Evolutionary conservation across 2,329 filamentous ascomycete species (phyloP).

Genomic region (Exophiala sp.): DNA sequence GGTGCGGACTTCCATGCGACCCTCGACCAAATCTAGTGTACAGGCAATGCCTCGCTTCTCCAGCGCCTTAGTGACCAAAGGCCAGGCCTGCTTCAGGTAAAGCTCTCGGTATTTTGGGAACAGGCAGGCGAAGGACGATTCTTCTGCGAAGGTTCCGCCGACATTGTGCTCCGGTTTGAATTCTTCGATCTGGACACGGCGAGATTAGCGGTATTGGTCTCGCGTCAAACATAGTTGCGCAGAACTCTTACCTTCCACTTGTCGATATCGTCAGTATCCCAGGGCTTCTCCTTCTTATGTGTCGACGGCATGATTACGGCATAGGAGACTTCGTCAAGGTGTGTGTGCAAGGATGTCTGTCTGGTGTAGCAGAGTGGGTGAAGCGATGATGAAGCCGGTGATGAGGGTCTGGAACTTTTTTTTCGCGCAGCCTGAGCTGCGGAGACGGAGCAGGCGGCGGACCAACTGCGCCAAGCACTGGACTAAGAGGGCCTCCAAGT

Average conservation of each 20-base stretch:
- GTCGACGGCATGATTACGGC: constrained; percentile 67
- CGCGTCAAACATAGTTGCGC: neutral
- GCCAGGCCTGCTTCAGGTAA: constrained; percentile 90
- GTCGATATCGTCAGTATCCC: constrained; percentile 95
- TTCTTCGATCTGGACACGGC: constrained; percentile 56
- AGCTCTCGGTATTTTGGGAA: constrained; percentile 97
- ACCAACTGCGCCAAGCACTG: neutral
- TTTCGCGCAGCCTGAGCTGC: too few relatives aligned
- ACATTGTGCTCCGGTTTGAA: constrained; percentile 83
- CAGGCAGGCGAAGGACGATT: constrained; percentile 75
- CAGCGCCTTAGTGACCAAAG: constrained; percentile 76
- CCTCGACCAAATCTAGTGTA: constrained; percentile 88
- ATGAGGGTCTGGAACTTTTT: too few relatives aligned
- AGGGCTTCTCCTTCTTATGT: constrained; percentile 82
- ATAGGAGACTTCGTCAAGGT: too few relatives aligned
- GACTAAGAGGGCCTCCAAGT: neutral
- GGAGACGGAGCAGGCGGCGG: too few relatives aligned
- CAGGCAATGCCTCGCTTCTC: constrained; percentile 86
- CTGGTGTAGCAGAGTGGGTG: too few relatives aligned
- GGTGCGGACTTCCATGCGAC: constrained; percentile 94
- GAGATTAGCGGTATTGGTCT: neutral
- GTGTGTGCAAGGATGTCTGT: too few relatives aligned
- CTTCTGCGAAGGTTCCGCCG: constrained; percentile 81
- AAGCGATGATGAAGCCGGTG: too few relatives aligned
- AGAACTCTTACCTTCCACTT: constrained; percentile 69